Evolutionary conservation across 2,329 filamentous ascomycete genomes (phyloP).

Genomic region (Zymoseptoria crescenta): DNA sequence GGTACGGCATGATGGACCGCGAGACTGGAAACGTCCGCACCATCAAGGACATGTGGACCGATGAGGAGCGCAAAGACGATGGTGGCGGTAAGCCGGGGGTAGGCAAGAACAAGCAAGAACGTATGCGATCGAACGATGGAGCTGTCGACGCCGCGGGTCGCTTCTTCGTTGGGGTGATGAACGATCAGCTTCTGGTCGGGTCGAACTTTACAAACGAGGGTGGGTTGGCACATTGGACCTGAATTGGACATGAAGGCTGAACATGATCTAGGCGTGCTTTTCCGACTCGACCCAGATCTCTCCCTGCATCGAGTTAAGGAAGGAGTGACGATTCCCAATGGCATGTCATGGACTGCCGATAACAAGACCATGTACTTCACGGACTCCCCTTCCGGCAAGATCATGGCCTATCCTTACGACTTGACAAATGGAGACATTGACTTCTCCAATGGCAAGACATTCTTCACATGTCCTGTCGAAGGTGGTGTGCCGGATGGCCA

Average conservation of each 20-base stretch:
- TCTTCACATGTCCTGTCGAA: slow-evolving; percentile 61
- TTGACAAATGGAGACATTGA: slow-evolving; percentile 54
- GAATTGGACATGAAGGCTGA: neutral
- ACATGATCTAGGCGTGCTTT: slow-evolving; percentile 56
- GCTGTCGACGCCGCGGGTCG: slow-evolving; percentile 70
- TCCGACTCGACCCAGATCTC: slow-evolving; percentile 59
- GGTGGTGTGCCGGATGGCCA: slow-evolving; percentile 71
- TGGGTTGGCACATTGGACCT: slow-evolving; percentile 4
- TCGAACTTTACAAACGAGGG: slow-evolving; percentile 31
- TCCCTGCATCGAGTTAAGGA: slow-evolving; percentile 53
- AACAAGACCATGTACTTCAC: slow-evolving; percentile 52
- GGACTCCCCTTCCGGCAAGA: slow-evolving; percentile 62
- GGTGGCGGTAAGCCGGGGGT: slow-evolving; percentile 24
- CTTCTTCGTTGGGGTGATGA: slow-evolving; percentile 84
- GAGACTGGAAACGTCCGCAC: slow-evolving; percentile 48
- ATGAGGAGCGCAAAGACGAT: slow-evolving; percentile 38
- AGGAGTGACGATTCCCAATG: slow-evolving; percentile 26
- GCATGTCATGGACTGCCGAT: slow-evolving; percentile 67
- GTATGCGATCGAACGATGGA: slow-evolving; percentile 71
- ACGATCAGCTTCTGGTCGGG: slow-evolving; percentile 53
- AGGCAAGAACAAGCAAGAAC: slow-evolving; percentile 30
- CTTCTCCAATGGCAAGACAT: slow-evolving; percentile 60
- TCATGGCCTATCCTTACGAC: slow-evolving; percentile 70
- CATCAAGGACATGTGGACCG: slow-evolving; percentile 50
- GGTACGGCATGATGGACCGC: slow-evolving; percentile 69